Percentiles rank a stretch among this genome's conserved stretches.
These are phyloP conservation scores for Apophysomyces trapeziformis DNA, from an alignment of 371 early-diverging fungal species.

Conservation along the genomic window DNA sequence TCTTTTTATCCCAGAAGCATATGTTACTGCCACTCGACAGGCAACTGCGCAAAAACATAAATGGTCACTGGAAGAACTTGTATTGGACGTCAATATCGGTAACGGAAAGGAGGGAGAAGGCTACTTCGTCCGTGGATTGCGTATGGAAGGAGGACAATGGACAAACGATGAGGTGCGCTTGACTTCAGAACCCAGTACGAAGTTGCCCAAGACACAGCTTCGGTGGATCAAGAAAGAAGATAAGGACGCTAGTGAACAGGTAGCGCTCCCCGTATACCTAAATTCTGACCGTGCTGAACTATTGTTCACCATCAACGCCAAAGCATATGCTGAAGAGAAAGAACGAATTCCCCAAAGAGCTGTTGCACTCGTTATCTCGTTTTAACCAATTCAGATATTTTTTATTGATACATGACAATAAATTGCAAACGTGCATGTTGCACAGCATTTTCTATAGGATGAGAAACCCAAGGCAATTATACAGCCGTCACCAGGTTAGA, in stretches of 20 bases:
- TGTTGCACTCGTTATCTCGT: constrained; percentile 69
- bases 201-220: constrained; percentile 46
- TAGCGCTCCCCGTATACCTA: constrained; percentile 81
- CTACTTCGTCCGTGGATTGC: constrained; percentile 53
- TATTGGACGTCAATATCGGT: constrained; percentile 54
- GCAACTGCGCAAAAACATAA: constrained; percentile 72
- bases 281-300: constrained; percentile 79
- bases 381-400: constrained; percentile 20
- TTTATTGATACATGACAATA: neutral
- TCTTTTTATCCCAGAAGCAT: constrained; percentile 91
- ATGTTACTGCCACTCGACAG: constrained; percentile 91
- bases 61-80: constrained; percentile 76
- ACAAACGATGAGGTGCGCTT: constrained; percentile 51
- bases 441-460: no score
- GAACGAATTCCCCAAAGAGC: constrained; percentile 73
- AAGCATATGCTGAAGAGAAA: constrained; percentile 41
- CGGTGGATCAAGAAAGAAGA: constrained; percentile 52
- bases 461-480: no score
- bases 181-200: constrained; percentile 53
- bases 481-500: no score
- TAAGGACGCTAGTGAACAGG: constrained; percentile 16
- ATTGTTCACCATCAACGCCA: constrained; percentile 71
- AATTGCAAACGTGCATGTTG: no score
- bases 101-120: constrained; percentile 21
- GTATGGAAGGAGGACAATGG: constrained; percentile 77